Evolutionary conservation across 441 rosid species (phyloP).

Genomic region (Pelargonium australe): DNA sequence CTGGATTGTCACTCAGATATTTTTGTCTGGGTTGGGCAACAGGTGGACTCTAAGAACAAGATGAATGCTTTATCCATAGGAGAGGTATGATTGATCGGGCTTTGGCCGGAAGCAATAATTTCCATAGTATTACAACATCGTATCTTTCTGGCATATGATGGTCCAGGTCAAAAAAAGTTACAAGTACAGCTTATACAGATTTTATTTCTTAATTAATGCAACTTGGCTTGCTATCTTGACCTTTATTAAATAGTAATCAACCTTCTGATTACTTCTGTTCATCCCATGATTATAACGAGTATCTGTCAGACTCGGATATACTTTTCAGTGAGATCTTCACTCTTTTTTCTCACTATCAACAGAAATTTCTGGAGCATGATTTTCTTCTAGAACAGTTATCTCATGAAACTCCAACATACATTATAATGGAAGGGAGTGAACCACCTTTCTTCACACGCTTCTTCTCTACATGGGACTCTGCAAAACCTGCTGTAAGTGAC

Average conservation of each 20-base stretch:
- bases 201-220: neutral
- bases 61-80: conserved; percentile 59
- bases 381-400: conserved; percentile 69
- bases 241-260: neutral
- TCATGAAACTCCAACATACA: conserved; percentile 60
- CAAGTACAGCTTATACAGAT: neutral
- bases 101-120: neutral
- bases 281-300: neutral
- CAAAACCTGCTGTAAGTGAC: conserved; percentile 55
- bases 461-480: conserved; percentile 76
- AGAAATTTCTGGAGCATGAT: conserved; percentile 82
- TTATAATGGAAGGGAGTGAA: conserved; percentile 82
- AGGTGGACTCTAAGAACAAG: conserved; percentile 66
- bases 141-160: conserved; percentile 6
- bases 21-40: conserved; percentile 95
- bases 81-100: conserved; percentile 45
- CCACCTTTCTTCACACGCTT: conserved; percentile 91
- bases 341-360: conserved; percentile 18
- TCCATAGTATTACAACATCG: neutral
- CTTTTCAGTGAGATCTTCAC: neutral
- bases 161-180: neutral
- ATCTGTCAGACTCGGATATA: neutral
- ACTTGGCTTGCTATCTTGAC: neutral
- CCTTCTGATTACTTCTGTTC: neutral
- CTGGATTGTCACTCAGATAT: conserved; percentile 77